phyloP scores from a whole-genome alignment of 495 filamentous ascomycete genomes.

The Podospora comata region DNA sequence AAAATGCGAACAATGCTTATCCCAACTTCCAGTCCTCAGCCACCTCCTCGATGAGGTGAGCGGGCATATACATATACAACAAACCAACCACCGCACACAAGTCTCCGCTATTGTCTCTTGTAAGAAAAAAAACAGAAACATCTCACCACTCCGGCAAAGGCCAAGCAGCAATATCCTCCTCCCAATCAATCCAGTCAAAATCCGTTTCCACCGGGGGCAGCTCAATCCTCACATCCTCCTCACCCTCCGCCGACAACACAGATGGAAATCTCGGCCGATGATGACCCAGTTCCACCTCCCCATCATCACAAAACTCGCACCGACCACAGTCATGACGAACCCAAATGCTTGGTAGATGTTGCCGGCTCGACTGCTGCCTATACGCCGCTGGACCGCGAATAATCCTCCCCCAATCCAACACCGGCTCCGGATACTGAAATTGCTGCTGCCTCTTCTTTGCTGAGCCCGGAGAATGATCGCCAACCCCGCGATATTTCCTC shows the following conservation, averaged over 20 bases:
- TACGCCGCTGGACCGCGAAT: constrained; percentile 1
- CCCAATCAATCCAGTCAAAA: constrained; percentile 20
- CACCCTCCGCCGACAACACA: no score
- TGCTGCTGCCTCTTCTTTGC: not conserved
- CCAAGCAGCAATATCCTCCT: constrained; percentile 5
- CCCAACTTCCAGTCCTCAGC: no score
- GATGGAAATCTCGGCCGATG: no score
- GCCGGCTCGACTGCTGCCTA: no score
- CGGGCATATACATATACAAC: no score
- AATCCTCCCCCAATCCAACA: constrained; percentile 8
- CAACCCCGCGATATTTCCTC: no score
- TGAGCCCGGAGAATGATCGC: no score
- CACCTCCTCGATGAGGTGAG: no score
- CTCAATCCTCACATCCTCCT: constrained; percentile 4
- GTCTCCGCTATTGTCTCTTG: no score
- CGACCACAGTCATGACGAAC: not conserved
- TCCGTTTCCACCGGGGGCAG: constrained; percentile 8
- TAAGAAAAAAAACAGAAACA: not conserved
- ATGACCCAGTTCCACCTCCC: not conserved
- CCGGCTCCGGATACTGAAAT: constrained; percentile 11
- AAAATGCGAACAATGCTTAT: no score
- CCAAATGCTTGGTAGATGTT: not conserved
- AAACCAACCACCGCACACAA: no score
- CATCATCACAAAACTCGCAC: not conserved
- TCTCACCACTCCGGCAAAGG: constrained; percentile 9